Base-by-base conservation (phyloP, 306 rosid genomes). In the Morella rubra region DNA sequence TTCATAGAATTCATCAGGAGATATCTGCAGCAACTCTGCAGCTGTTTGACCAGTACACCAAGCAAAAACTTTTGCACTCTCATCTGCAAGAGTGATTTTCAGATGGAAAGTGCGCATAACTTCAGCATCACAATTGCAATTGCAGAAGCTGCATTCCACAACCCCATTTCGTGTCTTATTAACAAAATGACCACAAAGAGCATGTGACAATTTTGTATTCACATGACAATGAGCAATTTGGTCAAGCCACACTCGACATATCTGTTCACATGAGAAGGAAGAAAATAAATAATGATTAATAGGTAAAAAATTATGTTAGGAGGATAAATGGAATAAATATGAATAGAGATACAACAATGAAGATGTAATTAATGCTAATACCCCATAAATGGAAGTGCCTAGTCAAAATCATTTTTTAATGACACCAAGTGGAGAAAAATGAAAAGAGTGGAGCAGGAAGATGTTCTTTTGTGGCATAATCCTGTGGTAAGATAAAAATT, bases 31-130 rank as follows among this genome's bases (percentile, higher is more conserved):
- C 84, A 94, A 79, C 81, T 94, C 98, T 80, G 89, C 84, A 47
- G 98, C 98, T 65, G 97, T 86, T 84, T 89, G 93, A 83, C 96
- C 96, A 22, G 91, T 84, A 77, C 94, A 91, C 93, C 96, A 89
- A 13, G 98, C 96, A 59, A 89, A 85, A 78, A 90, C 76, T 79
- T 94, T 90, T 14, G 87, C 82, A 67, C 84, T 84, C 72, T 91
- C 81, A 61, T 91, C 98, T 66, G 96, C 95, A 40, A 94, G 86
- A 65, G 92, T 94, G 76, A 94, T 85, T 83, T 91, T 91, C 84
- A 94, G 81, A 78, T 90, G 84, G 80, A 94, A 94, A 69, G 89
- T 84, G 50, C 87, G 91, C 37, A 77, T 77, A 22, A 86, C 62
- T 77, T 86, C 94, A 55, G 85, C 74, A 50, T 81, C 84, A 78